Base-by-base conservation (phyloP, 148 eudicot genomes). In the Polygonum maritimum region DNA sequence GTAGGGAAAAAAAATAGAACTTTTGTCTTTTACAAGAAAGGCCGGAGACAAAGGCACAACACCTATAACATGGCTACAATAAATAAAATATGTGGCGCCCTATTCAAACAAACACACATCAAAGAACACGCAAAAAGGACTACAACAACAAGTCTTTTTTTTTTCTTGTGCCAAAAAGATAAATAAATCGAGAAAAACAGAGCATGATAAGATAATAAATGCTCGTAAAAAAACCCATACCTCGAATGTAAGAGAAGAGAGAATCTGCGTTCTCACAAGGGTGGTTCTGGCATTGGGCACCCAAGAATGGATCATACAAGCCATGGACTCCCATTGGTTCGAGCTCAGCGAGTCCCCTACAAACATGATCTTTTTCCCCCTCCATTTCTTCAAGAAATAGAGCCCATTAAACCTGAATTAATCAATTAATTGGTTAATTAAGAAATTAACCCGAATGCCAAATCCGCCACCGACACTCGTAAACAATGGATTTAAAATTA, bases 291-390 rank as follows among this genome's bases (percentile, higher is more conserved):
- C 77, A 31, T 81, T 87, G 9, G 98, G 98, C 72, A 91, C 89
- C 88, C 87, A 83, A 15, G 97, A 77, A 76, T 93, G 92, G 13
- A 93, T 80, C 91, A 93, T 82, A 76, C 98, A 93, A 62, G 82
- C 84, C 77, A 93, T 14, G 0, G 98, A 93, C 36, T 89, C 83
- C 91, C 91, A 93, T 81, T 88, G 90, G 76, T 93, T 93, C 80
- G 83, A 78, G 81, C 90, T 88, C 82, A 91, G 48, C 19, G 96
- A 93, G 78, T 93, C 96, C 16, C 96, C 98, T 57, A 93, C 98
- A 79, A 93, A 93, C 96, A 91, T 93, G 12, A 91, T 88, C 86
- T 84, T 91, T 86, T 93, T 91, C 60, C 98, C 94, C 74, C 85
- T 87, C 87, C 87, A 88, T 76, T 85, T 87, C 83, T 83, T 82